phyloP scores from a whole-genome alignment of 805 yeast species.

The Starmerella etchellsii region DNA sequence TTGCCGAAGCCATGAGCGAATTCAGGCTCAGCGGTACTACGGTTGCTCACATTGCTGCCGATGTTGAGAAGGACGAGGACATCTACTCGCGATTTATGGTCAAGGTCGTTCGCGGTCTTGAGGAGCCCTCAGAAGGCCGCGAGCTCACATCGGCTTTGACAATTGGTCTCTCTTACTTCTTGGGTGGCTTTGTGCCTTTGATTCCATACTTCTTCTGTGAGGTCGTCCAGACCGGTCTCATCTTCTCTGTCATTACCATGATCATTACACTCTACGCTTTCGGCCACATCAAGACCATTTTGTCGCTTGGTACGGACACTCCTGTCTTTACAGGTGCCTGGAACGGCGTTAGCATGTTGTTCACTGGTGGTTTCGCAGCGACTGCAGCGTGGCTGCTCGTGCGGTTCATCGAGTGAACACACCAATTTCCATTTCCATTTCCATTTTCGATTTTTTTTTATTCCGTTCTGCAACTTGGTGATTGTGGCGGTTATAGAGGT shows the following conservation, averaged over 20 bases:
- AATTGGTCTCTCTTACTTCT: constrained; percentile 75
- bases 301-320: constrained; percentile 71
- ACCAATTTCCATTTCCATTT: too few species aligned
- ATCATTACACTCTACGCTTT: constrained; percentile 69
- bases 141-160: constrained; percentile 80
- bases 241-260: constrained; percentile 70
- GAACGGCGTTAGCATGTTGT: constrained; percentile 84
- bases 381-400: constrained; percentile 94
- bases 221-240: constrained; percentile 64
- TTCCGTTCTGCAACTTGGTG: too few species aligned
- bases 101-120: constrained; percentile 80
- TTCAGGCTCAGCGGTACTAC: constrained; percentile 59
- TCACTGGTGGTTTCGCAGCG: constrained; percentile 96
- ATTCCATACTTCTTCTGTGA: constrained; percentile 77
- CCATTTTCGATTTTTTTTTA: constrained; percentile 1
- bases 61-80: constrained; percentile 65
- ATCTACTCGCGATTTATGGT: constrained; percentile 76
- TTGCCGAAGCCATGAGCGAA: constrained; percentile 67
- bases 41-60: constrained; percentile 57
- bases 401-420: constrained; percentile 45
- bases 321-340: constrained; percentile 34
- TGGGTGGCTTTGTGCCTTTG: constrained; percentile 87
- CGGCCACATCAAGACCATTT: constrained; percentile 73
- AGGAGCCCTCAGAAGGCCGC: constrained; percentile 88
- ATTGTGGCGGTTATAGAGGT: too few species aligned